Evolutionary conservation across 805 yeast species (phyloP).

Genomic region (Phaffomyces antillensis): DNA sequence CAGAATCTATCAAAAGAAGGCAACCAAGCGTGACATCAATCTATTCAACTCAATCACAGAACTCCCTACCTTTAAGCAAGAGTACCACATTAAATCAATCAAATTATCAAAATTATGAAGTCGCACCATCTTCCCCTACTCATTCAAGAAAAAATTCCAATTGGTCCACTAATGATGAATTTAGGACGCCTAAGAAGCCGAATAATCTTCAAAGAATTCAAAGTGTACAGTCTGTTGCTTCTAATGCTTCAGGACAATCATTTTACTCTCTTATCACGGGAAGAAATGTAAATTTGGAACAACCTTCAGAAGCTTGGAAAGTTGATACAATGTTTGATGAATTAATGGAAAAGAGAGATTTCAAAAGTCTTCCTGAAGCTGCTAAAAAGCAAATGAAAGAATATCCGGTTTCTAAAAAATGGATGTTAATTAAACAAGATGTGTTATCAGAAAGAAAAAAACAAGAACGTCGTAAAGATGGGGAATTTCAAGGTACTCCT

Average conservation of each 20-base stretch:
- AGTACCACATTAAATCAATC: constrained; percentile 20
- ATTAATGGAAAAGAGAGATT: constrained; percentile 78
- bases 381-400: constrained; percentile 73
- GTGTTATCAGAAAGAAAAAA: constrained; percentile 69
- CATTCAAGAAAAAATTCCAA: constrained; percentile 24
- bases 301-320: constrained; percentile 58
- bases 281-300: constrained; percentile 39
- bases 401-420: constrained; percentile 72
- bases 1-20: constrained; percentile 11
- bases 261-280: constrained; percentile 2
- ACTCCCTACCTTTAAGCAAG: constrained; percentile 22
- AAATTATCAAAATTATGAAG: constrained; percentile 14
- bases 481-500: constrained; percentile 37
- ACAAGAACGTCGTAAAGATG: constrained; percentile 28
- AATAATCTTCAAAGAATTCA: constrained; percentile 19
- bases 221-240: constrained; percentile 14
- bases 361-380: constrained; percentile 57
- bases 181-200: constrained; percentile 16
- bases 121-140: constrained; percentile 19
- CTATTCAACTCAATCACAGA: constrained; percentile 19
- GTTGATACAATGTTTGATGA: constrained; percentile 71
- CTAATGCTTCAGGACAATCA: constrained; percentile 3
- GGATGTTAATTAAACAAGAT: constrained; percentile 89
- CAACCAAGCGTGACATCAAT: constrained; percentile 21
- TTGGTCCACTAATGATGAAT: constrained; percentile 15